These are phyloP conservation scores for Vanrija sp. DNA, from an alignment of 1,284 basidiomycete genomes.

Conservation along the genomic window DNA sequence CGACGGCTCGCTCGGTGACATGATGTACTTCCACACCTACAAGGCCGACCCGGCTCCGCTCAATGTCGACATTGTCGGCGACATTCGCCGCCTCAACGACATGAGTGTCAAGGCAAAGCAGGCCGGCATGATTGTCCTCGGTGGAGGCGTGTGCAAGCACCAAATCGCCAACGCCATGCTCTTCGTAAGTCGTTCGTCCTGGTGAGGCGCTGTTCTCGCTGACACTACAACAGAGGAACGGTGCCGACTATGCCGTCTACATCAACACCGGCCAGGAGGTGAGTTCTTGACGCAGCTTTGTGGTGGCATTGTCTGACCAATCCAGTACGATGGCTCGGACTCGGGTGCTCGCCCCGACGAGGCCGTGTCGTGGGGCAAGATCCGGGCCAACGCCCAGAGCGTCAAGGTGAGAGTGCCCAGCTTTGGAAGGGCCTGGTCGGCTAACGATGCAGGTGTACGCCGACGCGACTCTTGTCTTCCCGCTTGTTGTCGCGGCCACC, in stretches of 20 bases:
- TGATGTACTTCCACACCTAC: conserved; percentile 99
- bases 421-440: not conserved
- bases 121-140: conserved; percentile 97
- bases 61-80: conserved; percentile 87
- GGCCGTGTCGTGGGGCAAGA: conserved; percentile 99
- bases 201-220: not conserved
- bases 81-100: conserved; percentile 91
- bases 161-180: conserved; percentile 99
- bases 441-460: conserved; percentile 50
- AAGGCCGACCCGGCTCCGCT: conserved; percentile 71
- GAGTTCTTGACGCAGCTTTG: not conserved
- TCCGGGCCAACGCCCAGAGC: conserved; percentile 80
- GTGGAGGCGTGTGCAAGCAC: conserved; percentile 98
- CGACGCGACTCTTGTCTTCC: conserved; percentile 83
- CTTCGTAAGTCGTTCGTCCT: conserved; percentile 60
- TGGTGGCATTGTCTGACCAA: not conserved
- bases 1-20: conserved; percentile 96
- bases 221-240: conserved; percentile 69
- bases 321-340: conserved; percentile 87
- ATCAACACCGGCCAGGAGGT: conserved; percentile 96
- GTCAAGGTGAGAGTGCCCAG: conserved; percentile 67
- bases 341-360: conserved; percentile 96
- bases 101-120: conserved; percentile 80
- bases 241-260: conserved; percentile 95
- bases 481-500: conserved; percentile 79